Conservation (phyloP, 2,329 filamentous ascomycete genomes). For the Alternaria conjuncta region DNA sequence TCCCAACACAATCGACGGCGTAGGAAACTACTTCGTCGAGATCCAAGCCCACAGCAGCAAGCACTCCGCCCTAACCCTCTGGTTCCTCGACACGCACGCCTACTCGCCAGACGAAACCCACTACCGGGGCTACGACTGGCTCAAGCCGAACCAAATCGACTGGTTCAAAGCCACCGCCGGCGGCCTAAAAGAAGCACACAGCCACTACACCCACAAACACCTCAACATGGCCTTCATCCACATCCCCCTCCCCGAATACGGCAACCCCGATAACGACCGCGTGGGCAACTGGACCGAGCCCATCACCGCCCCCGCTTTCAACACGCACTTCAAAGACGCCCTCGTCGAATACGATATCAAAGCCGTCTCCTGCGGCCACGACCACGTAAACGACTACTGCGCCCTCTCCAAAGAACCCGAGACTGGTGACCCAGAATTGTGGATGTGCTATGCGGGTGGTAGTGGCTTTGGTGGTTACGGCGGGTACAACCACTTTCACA, state of each 20-base stretch:
- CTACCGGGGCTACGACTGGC: slow-evolving; percentile 95
- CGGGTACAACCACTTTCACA: slow-evolving; percentile 84
- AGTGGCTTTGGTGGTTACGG: slow-evolving; percentile 94
- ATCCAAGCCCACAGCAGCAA: slow-evolving; percentile 81
- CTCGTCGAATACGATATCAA: slow-evolving; percentile 84
- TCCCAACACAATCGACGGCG: slow-evolving; percentile 81
- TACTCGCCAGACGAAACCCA: slow-evolving; percentile 89
- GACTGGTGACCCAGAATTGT: slow-evolving; percentile 64
- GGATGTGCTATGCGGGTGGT: slow-evolving; percentile 98
- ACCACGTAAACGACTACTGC: slow-evolving; percentile 98
- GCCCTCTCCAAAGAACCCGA: slow-evolving; percentile 64
- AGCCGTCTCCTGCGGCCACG: slow-evolving; percentile 90
- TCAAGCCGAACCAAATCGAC: slow-evolving; percentile 90
- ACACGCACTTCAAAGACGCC: slow-evolving; percentile 91
- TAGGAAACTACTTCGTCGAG: slow-evolving; percentile 95
- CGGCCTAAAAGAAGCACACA: slow-evolving; percentile 71
- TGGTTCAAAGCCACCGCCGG: slow-evolving; percentile 88
- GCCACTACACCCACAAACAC: slow-evolving; percentile 87
- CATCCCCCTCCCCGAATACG: slow-evolving; percentile 92
- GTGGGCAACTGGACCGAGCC: slow-evolving; percentile 80
- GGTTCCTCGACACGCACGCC: slow-evolving; percentile 89
- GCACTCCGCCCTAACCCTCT: slow-evolving; percentile 92
- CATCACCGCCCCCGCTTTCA: slow-evolving; percentile 86
- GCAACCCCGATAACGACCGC: slow-evolving; percentile 61
- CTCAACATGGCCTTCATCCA: slow-evolving; percentile 98